Evolutionary conservation across 2,329 filamentous ascomycete species (phyloP), one percentile per base, ranked within the genome.

Genomic region (Rhynchosporium secalis): DNA sequence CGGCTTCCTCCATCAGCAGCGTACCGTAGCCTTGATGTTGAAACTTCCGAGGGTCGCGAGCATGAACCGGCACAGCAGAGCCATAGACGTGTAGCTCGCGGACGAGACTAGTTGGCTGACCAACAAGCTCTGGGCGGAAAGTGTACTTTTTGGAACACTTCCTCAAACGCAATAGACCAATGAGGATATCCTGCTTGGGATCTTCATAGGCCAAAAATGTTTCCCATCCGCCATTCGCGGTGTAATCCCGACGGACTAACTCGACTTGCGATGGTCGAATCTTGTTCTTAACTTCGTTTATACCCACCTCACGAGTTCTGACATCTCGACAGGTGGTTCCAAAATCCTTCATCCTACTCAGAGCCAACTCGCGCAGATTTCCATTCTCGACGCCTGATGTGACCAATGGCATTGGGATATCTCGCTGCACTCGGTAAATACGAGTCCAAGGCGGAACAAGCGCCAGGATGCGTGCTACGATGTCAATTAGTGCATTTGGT

Each of bases 391-490:
- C 95, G 46, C 95, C 95, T 0, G 94, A 96, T 0, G 95, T 98
- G n/a, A 99, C 96, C 29, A 99, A 83, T 0, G 95, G 95, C 95
- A 99, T 99, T n/a, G 95, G 95, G 62, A 99, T 99, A 77, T 99
- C 95, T 75, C 95, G 87, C 79, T 99, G 95, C 0, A 99, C 95
- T 64, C 95, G 92, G 79, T 99, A 99, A 72, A 99, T 99, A 66
- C 95, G 87, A 0, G 96, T 99, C 95, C 95, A 99, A 1, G 95
- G 95, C 1, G 95, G 95, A 0, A 99, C 89, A 2, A 99, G 82
- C 0, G 95, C 95, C 65, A 99, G 80, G 58, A 99, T 99, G n/a
- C 95, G 87, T 3, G 95, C 96, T 0, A 99, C 92, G 15, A 99
- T 86, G 74, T 99, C 95, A 65, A 99, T 92, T 40, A 99, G 83